A percentile compares a stretch with the other conserved stretches of the same genome.
Evolutionary conservation across 345 rosid species (phyloP).

Genomic region (Eucalyptus coolabah): DNA sequence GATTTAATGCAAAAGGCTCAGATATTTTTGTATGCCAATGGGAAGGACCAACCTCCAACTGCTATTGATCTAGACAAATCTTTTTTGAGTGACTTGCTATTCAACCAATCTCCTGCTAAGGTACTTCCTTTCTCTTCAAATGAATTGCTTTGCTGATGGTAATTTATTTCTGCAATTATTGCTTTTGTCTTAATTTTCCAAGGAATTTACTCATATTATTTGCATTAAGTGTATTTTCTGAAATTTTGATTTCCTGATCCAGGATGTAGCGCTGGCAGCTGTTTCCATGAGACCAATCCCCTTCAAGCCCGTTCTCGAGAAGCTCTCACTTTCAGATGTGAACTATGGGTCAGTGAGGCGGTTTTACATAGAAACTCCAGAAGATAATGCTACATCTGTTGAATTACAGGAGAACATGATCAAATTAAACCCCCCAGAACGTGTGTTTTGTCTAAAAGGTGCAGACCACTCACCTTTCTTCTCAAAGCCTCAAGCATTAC

Average conservation of each 20-base stretch:
- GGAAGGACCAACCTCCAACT: slow-evolving; percentile 71
- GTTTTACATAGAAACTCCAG: slow-evolving; percentile 63
- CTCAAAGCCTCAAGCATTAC: slow-evolving; percentile 94
- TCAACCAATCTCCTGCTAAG: slow-evolving; percentile 86
- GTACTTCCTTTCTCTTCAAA: slow-evolving; percentile 11
- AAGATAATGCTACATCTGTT: slow-evolving; percentile 70
- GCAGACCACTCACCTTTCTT: slow-evolving; percentile 96
- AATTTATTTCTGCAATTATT: background rate
- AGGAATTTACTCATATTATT: background rate
- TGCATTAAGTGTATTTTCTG: background rate
- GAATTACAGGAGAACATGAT: slow-evolving; percentile 64
- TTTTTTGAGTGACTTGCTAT: slow-evolving; percentile 53
- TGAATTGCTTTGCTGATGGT: background rate
- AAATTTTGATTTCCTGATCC: background rate
- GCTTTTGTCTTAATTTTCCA: background rate
- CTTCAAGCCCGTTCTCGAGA: slow-evolving; percentile 85
- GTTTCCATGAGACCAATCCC: slow-evolving; percentile 92
- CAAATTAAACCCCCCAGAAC: slow-evolving; percentile 64
- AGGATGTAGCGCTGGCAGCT: slow-evolving; percentile 93
- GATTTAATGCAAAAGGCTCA: slow-evolving; percentile 73
- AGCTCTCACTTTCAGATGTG: slow-evolving; percentile 54
- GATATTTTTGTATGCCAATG: slow-evolving; percentile 67
- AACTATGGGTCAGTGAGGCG: slow-evolving; percentile 83
- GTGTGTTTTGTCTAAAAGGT: slow-evolving; percentile 69
- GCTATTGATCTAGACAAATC: slow-evolving; percentile 83